Evolutionary conservation across 805 yeast species (phyloP).

Genomic region (Candida koratica): DNA sequence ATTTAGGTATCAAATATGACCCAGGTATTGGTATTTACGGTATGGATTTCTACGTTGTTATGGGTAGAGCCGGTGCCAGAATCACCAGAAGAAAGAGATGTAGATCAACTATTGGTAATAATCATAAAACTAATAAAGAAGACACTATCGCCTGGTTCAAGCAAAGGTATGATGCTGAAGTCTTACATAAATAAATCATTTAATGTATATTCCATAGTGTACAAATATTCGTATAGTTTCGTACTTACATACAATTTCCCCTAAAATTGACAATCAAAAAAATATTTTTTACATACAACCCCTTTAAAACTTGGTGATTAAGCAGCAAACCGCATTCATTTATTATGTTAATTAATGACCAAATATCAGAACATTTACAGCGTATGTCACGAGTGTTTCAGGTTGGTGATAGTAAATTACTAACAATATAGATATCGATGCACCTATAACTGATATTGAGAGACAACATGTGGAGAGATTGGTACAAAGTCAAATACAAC

Average conservation of each 20-base stretch:
- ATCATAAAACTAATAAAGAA: slow-evolving; percentile 87
- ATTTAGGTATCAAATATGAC: slow-evolving; percentile 99
- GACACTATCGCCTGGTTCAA: slow-evolving; percentile 98
- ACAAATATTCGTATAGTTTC: too few relatives aligned
- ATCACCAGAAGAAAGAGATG: slow-evolving; percentile 98
- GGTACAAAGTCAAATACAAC: slow-evolving; percentile 16
- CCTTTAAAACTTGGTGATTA: not conserved
- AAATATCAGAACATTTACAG: slow-evolving; percentile 35
- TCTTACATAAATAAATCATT: slow-evolving; percentile 63
- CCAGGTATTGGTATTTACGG: slow-evolving; percentile 99
- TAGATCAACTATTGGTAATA: slow-evolving; percentile 81
- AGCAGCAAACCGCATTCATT: not conserved
- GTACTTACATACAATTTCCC: too few relatives aligned
- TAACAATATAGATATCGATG: slow-evolving; percentile 24
- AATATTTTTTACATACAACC: not conserved
- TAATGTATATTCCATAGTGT: slow-evolving; percentile 1
- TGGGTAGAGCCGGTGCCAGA: slow-evolving; percentile 99
- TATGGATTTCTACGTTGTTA: slow-evolving; percentile 99
- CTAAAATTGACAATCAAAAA: slow-evolving; percentile 3
- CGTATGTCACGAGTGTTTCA: slow-evolving; percentile 27
- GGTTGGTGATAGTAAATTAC: too few relatives aligned
- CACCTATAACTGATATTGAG: slow-evolving; percentile 32
- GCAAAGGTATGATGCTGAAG: slow-evolving; percentile 99
- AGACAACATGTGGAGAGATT: slow-evolving; percentile 33
- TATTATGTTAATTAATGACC: slow-evolving; percentile 29